phyloP scores from a whole-genome alignment of 2,329 filamentous ascomycete species.

The Rhytidhysteron rufulum region DNA sequence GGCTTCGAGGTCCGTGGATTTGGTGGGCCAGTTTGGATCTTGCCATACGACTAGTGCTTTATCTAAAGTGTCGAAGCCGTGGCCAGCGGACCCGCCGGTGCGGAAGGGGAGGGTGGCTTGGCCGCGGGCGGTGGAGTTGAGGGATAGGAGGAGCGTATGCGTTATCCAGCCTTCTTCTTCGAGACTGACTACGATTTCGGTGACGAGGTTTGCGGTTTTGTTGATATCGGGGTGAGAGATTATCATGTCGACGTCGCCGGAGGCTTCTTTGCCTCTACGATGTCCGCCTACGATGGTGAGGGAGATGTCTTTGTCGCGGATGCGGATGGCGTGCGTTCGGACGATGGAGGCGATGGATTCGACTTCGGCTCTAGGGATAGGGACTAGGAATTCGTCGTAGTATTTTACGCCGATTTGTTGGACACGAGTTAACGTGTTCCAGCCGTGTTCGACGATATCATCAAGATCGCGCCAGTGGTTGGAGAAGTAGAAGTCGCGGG shows the following conservation, averaged over 20 bases:
- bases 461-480: constrained; percentile 79
- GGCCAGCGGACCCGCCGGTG: constrained; percentile 36
- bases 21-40: constrained; percentile 50
- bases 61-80: constrained; percentile 82
- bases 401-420: constrained; percentile 95
- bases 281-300: constrained; percentile 74
- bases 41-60: constrained; percentile 95
- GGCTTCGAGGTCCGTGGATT: constrained; percentile 29
- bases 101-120: constrained; percentile 61
- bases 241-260: constrained; percentile 82
- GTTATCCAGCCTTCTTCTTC: constrained; percentile 71
- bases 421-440: constrained; percentile 68
- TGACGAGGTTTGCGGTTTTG: constrained; percentile 67
- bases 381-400: constrained; percentile 76
- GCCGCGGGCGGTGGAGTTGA: constrained; percentile 66
- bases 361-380: constrained; percentile 70
- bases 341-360: constrained; percentile 64
- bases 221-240: constrained; percentile 71
- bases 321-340: constrained; percentile 60
- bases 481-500: constrained; percentile 73
- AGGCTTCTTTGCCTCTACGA: constrained; percentile 67
- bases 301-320: constrained; percentile 54
- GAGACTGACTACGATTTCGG: constrained; percentile 65
- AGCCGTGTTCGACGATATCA: constrained; percentile 79
- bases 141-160: constrained; percentile 71